Base-by-base conservation (phyloP, 2,329 filamentous ascomycete genomes). In the Mollisia scopiformis region DNA sequence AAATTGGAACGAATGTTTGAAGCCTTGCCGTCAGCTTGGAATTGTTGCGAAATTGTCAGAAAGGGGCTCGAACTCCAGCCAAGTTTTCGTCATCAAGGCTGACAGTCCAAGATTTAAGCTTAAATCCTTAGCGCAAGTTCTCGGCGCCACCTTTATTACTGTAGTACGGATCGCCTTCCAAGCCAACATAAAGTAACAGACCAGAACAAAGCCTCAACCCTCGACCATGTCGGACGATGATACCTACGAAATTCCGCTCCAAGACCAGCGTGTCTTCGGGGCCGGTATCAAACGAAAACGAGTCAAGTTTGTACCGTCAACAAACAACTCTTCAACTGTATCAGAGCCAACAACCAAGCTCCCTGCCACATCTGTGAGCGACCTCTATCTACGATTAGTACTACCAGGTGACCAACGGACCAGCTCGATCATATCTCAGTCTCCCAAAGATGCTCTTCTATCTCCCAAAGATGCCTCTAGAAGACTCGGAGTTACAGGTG, bases 301-400 rank as follows among this genome's bases (percentile, higher is more conserved):
- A 55, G 81, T 89, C 46, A 77, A 79, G 6, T 89, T 89, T 70
- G 83, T 89, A 31, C 66, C 59, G 62, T 78, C 65, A 64, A 74
- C 63, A 66, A 74, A 61, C 55, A 35, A 58, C 21, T 54, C 64
- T n/a, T 41, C 61, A 27, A 51, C 54, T 58, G 70, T 46, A 68
- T 67, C 57, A 68, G n/a, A n/a, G n/a, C 72, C 23, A 69, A 82
- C 65, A 47, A 67, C 39, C 51, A 68, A n/a, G 49, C 66, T 57
- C 60, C 66, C 59, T 60, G 64, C 65, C 7, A 68, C 73, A 16
- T 71, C 70, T 14, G 67, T 72, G 37, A 68, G 71, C 57, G 85
- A 91, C 58, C 75, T 85, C 49, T 92, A 92, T 68, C 81, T 91
- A 27, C 84, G 82, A 62, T 81, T 92, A 61, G 89, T 92, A 21